Conservation (phyloP, 2,329 filamentous ascomycete species). For the Aureobasidium sp. region DNA sequence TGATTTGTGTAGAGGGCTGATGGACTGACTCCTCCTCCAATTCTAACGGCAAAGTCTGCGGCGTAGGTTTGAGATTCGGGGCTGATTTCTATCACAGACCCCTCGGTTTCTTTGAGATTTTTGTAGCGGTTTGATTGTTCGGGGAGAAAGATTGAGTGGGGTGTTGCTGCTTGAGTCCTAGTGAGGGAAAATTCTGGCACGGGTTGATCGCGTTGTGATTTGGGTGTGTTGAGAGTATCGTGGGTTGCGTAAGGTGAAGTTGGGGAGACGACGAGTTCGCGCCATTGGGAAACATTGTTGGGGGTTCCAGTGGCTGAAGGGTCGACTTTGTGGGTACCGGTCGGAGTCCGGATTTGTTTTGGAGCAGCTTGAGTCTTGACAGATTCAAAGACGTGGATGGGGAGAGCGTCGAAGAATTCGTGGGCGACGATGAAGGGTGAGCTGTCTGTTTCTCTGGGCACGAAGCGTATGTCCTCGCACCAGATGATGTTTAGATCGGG, state of each 20-base stretch:
- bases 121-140: constrained; percentile 84
- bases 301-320: constrained; percentile 28
- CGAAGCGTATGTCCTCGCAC: constrained; percentile 89
- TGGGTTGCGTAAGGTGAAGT: constrained; percentile 59
- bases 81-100: constrained; percentile 87
- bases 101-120: constrained; percentile 71
- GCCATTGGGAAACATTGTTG: constrained; percentile 71
- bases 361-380: constrained; percentile 46
- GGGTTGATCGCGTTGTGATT: constrained; percentile 38
- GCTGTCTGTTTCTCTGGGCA: constrained; percentile 72
- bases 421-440: constrained; percentile 96
- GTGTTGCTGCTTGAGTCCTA: constrained; percentile 77
- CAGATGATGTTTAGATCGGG: constrained; percentile 79
- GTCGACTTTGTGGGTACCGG: constrained; percentile 48
- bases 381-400: constrained; percentile 95
- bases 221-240: constrained; percentile 58
- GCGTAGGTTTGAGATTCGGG: constrained; percentile 87
- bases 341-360: constrained; percentile 53
- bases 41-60: constrained; percentile 83
- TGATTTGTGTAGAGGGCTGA: constrained; percentile 23
- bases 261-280: constrained; percentile 81
- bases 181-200: constrained; percentile 89
- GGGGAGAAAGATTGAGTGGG: constrained; percentile 87
- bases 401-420: constrained; percentile 98
- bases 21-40: constrained; percentile 67